Conservation (phyloP, 768 basidiomycete species). For the Myochromella boudieri region DNA sequence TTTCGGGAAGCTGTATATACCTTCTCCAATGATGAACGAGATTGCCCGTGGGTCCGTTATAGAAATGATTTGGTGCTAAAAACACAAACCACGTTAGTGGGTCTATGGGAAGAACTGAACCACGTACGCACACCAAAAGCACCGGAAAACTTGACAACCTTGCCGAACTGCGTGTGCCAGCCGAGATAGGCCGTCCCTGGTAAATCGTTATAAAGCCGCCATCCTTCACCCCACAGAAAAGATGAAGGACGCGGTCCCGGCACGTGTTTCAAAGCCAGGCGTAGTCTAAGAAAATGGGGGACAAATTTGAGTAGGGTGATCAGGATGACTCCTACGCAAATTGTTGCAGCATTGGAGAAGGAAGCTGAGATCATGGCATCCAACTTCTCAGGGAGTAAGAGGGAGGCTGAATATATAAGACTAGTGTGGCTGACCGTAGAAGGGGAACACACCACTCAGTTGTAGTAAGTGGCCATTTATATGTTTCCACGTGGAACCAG, state of each 20-base stretch:
- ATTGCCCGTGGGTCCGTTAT: conserved; percentile 56
- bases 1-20: conserved; percentile 60
- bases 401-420: conserved; percentile 6
- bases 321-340: conserved; percentile 28
- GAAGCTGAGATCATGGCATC: conserved; percentile 24
- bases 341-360: conserved; percentile 24
- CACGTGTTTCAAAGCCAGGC: conserved; percentile 39
- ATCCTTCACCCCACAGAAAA: conserved; percentile 62
- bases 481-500: conserved; percentile 6
- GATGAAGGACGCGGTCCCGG: conserved; percentile 53
- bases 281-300: conserved; percentile 31
- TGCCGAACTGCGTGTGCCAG: conserved; percentile 57
- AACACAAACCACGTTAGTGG: conserved; percentile 7
- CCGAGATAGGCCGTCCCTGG: conserved; percentile 52
- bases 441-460: too few species aligned
- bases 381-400: not conserved
- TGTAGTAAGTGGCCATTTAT: conserved; percentile 16
- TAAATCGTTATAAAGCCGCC: conserved; percentile 48
- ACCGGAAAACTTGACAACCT: conserved; percentile 53
- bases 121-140: conserved; percentile 53
- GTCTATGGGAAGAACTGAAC: not conserved
- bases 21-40: conserved; percentile 52
- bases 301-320: conserved; percentile 31
- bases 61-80: conserved; percentile 56
- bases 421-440: not conserved